These are phyloP conservation scores for Podospora anserina DNA, from an alignment of 495 filamentous ascomycete species.

Conservation along the genomic window DNA sequence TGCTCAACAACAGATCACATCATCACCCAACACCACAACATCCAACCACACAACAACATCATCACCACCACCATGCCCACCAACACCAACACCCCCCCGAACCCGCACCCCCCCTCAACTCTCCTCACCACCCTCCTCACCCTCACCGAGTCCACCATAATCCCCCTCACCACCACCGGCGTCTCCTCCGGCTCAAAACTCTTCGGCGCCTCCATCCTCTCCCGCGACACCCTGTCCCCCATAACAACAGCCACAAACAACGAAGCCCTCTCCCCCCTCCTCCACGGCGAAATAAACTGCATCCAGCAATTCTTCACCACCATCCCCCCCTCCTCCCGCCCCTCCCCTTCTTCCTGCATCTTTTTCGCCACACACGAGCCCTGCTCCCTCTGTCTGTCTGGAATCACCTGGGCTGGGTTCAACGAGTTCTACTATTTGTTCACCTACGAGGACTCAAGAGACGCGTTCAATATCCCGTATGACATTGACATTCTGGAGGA, in stretches of 20 bases:
- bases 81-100: slow-evolving; percentile 1
- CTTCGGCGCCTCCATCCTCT: slow-evolving; percentile 41
- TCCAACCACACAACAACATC: not conserved
- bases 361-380: slow-evolving; percentile 46
- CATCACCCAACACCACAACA: too few species aligned
- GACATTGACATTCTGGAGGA: slow-evolving; percentile 43
- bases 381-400: slow-evolving; percentile 41
- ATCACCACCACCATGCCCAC: not conserved
- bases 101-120: slow-evolving; percentile 21
- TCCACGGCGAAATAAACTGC: slow-evolving; percentile 47
- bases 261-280: slow-evolving; percentile 36
- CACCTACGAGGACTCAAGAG: slow-evolving; percentile 44
- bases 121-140: slow-evolving; percentile 35
- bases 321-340: slow-evolving; percentile 21
- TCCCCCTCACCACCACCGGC: slow-evolving; percentile 36
- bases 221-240: slow-evolving; percentile 25
- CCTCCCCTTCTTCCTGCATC: slow-evolving; percentile 35
- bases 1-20: not conserved
- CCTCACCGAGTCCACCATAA: slow-evolving; percentile 32
- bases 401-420: slow-evolving; percentile 46
- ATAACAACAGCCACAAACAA: slow-evolving; percentile 40
- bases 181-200: slow-evolving; percentile 40
- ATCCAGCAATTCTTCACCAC: slow-evolving; percentile 40
- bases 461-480: slow-evolving; percentile 41
- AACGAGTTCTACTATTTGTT: slow-evolving; percentile 45